These are phyloP conservation scores for Aspergillus fischeri DNA, from an alignment of 2,329 filamentous ascomycete genomes.

Conservation along the genomic window DNA sequence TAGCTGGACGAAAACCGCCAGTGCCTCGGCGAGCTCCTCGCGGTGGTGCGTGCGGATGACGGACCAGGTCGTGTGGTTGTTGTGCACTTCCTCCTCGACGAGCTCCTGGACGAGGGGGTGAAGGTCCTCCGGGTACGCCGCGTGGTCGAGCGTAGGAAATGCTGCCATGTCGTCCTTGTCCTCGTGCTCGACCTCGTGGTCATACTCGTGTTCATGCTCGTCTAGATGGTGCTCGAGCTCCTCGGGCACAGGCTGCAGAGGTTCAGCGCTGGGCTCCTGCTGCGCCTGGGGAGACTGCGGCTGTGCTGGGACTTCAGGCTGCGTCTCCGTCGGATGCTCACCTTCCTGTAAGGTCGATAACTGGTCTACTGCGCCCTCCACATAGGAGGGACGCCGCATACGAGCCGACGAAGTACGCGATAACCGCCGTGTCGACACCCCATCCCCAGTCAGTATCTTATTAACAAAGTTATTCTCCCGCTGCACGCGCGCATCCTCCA, in stretches of 20 bases:
- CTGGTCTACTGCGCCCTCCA: constrained; percentile 14
- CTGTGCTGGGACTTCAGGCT: constrained; percentile 1
- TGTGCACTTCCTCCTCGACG: constrained; percentile 48
- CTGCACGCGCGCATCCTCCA: constrained; percentile 41
- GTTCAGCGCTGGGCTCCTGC: constrained; percentile 16
- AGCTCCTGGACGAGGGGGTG: constrained; percentile 41
- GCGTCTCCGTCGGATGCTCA: constrained; percentile 12
- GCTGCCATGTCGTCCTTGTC: constrained; percentile 9
- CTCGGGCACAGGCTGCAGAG: constrained; percentile 16
- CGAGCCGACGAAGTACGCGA: constrained; percentile 23
- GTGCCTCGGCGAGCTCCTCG: constrained; percentile 51
- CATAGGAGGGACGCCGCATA: constrained; percentile 17
- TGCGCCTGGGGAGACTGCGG: neutral
- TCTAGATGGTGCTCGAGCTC: constrained; percentile 3
- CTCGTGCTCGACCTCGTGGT: constrained; percentile 6
- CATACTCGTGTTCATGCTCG: neutral
- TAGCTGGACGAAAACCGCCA: constrained; percentile 43
- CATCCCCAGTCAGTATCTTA: constrained; percentile 30
- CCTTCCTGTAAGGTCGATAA: constrained; percentile 24
- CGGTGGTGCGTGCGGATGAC: constrained; percentile 49
- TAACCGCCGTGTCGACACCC: constrained; percentile 13
- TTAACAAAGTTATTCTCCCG: constrained; percentile 39
- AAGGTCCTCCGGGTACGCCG: constrained; percentile 39
- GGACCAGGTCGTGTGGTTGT: constrained; percentile 47
- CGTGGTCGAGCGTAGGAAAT: constrained; percentile 25